Evolutionary conservation across 805 yeast genomes (phyloP).

Genomic region (Saturnispora mendoncae): DNA sequence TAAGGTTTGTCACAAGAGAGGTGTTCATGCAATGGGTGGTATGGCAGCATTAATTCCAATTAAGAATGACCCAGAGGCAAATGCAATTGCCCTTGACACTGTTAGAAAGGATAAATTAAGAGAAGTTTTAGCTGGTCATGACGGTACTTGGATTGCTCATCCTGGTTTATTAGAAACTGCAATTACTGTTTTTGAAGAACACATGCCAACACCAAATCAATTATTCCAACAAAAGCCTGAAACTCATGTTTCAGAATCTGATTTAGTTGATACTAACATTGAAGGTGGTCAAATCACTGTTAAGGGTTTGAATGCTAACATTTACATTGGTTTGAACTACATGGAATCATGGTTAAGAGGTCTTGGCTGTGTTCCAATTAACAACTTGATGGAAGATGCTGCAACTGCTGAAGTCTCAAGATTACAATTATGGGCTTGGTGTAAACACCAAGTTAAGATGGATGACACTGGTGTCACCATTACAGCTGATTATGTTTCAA

Average conservation of each 20-base stretch:
- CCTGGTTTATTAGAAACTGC: conserved; percentile 75
- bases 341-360: conserved; percentile 85
- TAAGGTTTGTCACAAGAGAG: conserved; percentile 65
- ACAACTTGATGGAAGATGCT: conserved; percentile 82
- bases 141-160: conserved; percentile 86
- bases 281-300: conserved; percentile 56
- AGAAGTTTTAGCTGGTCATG: conserved; percentile 73
- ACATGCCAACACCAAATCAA: conserved; percentile 81
- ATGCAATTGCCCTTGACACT: conserved; percentile 59
- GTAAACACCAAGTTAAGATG: conserved; percentile 53
- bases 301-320: conserved; percentile 61
- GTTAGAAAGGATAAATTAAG: conserved; percentile 69
- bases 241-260: conserved; percentile 39
- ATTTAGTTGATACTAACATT: conserved; percentile 56
- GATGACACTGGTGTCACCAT: conserved; percentile 50
- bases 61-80: conserved; percentile 56
- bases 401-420: conserved; percentile 85
- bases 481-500: conserved; percentile 50
- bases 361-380: conserved; percentile 78
- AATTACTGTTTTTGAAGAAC: conserved; percentile 59
- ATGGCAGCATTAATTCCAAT: conserved; percentile 87
- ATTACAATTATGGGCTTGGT: conserved; percentile 79
- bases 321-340: conserved; percentile 68
- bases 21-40: conserved; percentile 84
- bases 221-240: conserved; percentile 40